Percentiles rank a stretch among this genome's conserved stretches.
Evolutionary conservation across 495 filamentous ascomycete species (phyloP).

Genomic region (Glonium stellatum): DNA sequence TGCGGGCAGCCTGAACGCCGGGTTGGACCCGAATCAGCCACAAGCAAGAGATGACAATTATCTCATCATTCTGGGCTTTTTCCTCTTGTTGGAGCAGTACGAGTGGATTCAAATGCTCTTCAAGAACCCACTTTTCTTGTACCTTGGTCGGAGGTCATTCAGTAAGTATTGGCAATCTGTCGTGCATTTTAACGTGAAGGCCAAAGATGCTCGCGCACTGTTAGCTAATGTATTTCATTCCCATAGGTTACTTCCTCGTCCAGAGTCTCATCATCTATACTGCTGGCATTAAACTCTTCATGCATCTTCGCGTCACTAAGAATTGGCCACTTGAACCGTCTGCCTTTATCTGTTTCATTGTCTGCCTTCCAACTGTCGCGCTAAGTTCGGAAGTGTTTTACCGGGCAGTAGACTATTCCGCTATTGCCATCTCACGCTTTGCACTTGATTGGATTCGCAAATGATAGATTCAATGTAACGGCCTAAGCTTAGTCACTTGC

Average conservation of each 20-base stretch:
- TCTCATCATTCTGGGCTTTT: constrained; percentile 33
- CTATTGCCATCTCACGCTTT: constrained; percentile 8
- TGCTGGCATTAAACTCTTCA: constrained; percentile 31
- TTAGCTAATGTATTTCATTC: not conserved
- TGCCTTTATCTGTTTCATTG: constrained; percentile 20
- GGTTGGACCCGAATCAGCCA: constrained; percentile 23
- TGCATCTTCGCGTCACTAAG: constrained; percentile 14
- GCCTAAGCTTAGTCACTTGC: too few relatives aligned
- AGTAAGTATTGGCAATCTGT: constrained; percentile 24
- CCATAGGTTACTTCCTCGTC: constrained; percentile 29
- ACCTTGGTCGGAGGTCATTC: constrained; percentile 31
- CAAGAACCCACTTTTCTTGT: constrained; percentile 21
- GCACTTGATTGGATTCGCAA: constrained; percentile 16
- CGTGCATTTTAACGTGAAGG: not conserved
- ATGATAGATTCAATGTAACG: not conserved
- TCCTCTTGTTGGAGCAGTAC: constrained; percentile 32
- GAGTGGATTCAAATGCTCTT: constrained; percentile 30
- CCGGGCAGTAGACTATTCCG: constrained; percentile 23
- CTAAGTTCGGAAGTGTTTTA: constrained; percentile 26
- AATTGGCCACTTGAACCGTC: constrained; percentile 1
- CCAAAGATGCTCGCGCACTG: not conserved
- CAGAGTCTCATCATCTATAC: constrained; percentile 33
- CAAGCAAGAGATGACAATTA: constrained; percentile 36
- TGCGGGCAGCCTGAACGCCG: constrained; percentile 23
- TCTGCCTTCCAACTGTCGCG: constrained; percentile 15